Percentiles rank a stretch among this genome's conserved stretches.
phyloP scores from a whole-genome alignment of 1,139 yeast species.

The Protomyces gravidus region DNA sequence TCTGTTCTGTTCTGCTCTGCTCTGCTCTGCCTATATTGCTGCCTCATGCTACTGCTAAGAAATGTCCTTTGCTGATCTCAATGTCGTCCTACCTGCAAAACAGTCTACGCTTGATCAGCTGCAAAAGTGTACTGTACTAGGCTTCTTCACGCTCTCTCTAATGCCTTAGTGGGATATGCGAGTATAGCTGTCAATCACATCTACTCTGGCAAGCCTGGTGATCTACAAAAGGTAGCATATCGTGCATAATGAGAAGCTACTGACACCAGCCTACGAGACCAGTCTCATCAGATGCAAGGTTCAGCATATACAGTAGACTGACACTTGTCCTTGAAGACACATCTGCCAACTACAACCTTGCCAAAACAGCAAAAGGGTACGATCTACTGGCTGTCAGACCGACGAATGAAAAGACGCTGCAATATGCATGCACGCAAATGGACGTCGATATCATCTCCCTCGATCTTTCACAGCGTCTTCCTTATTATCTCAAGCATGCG shows the following conservation, averaged over 20 bases:
- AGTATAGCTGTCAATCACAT: slow-evolving; percentile 13
- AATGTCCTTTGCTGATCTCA: slow-evolving; percentile 22
- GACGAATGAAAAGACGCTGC: slow-evolving; percentile 68
- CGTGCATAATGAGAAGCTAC: background rate
- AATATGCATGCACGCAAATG: slow-evolving; percentile 64
- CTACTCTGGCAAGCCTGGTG: slow-evolving; percentile 13
- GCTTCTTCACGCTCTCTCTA: too few relatives aligned
- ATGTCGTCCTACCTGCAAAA: slow-evolving; percentile 2
- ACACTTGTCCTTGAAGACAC: slow-evolving; percentile 21
- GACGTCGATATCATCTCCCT: slow-evolving; percentile 78
- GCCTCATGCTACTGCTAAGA: background rate
- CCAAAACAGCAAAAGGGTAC: slow-evolving; percentile 42
- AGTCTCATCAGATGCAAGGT: background rate
- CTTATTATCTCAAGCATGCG: slow-evolving; percentile 76
- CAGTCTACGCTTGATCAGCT: slow-evolving; percentile 1
- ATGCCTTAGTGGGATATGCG: slow-evolving; percentile 12
- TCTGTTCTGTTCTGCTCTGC: too few relatives aligned
- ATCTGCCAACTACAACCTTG: slow-evolving; percentile 12
- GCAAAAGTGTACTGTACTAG: background rate
- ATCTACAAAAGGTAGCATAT: background rate
- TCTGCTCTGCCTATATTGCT: background rate
- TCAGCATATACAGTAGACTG: slow-evolving; percentile 7
- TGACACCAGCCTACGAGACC: background rate
- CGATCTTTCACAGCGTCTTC: slow-evolving; percentile 60
- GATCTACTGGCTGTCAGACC: slow-evolving; percentile 85